Percentiles rank a stretch among this genome's conserved stretches.
phyloP scores from a whole-genome alignment of 345 rosid species.

The Lepidium africanum region DNA sequence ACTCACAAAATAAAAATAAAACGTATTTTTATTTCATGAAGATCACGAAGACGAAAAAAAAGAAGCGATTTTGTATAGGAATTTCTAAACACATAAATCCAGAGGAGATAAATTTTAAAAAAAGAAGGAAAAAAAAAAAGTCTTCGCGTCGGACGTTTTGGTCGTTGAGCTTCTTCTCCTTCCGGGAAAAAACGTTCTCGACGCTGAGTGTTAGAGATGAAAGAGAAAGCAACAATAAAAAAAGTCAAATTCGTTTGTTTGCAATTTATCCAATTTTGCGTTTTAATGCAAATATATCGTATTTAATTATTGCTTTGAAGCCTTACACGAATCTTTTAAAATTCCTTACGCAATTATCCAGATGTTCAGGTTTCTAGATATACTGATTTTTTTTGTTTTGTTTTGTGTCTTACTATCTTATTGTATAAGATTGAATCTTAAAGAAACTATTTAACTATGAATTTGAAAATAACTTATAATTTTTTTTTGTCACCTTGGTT shows the following conservation, averaged over 20 bases:
- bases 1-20: background rate
- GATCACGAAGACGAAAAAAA: background rate
- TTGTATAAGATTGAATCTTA: no score
- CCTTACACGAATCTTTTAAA: background rate
- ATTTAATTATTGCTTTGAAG: background rate
- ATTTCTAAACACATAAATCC: background rate
- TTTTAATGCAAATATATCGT: background rate
- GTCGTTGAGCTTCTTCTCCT: slow-evolving; percentile 22
- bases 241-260: background rate
- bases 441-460: no score
- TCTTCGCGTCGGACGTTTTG: slow-evolving; percentile 15
- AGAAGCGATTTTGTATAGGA: background rate
- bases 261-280: background rate
- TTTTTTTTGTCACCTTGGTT: no score
- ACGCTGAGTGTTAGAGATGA: slow-evolving; percentile 1
- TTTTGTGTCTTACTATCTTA: no score
- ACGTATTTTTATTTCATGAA: background rate
- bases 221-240: background rate
- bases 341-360: background rate
- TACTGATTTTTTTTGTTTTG: no score
- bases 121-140: background rate
- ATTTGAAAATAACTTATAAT: no score
- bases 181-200: slow-evolving; percentile 8
- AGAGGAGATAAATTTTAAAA: background rate
- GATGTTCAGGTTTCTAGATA: no score